Conservation (phyloP, 805 yeast species). For the Wickerhamiella alocasiicola region DNA sequence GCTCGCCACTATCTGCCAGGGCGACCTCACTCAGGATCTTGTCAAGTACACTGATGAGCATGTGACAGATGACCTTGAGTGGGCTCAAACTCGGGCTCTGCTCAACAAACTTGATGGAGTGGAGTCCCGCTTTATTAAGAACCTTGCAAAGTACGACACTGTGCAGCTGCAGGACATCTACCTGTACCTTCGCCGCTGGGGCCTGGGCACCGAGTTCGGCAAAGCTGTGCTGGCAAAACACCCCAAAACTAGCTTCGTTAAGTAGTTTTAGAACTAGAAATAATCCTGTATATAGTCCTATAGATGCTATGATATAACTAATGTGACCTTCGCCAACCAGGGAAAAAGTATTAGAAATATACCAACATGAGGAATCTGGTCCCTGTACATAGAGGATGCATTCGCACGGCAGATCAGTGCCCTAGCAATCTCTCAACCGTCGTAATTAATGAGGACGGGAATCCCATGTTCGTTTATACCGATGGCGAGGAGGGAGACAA, state of each 20-base stretch:
- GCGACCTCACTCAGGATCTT: conserved; percentile 19
- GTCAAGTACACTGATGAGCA: conserved; percentile 20
- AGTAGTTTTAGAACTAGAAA: not conserved
- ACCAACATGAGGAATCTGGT: conserved; percentile 15
- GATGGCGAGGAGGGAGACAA: conserved; percentile 3
- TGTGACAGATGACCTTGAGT: conserved; percentile 20
- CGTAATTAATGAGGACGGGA: conserved; percentile 10
- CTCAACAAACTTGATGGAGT: conserved; percentile 15
- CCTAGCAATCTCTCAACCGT: conserved; percentile 10
- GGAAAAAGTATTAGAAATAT: not conserved
- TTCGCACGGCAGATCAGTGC: conserved; percentile 10
- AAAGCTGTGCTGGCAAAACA: conserved; percentile 13
- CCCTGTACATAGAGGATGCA: conserved; percentile 12
- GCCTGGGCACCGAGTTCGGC: conserved; percentile 13
- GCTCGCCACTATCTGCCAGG: conserved; percentile 20
- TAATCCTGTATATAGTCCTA: not conserved
- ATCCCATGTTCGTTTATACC: conserved; percentile 9
- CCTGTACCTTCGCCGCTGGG: conserved; percentile 13
- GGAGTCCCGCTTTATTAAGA: conserved; percentile 13
- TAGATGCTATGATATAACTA: conserved; percentile 11
- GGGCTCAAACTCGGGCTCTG: conserved; percentile 21
- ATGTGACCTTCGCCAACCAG: conserved; percentile 11
- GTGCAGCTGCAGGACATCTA: conserved; percentile 11
- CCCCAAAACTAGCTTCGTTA: conserved; percentile 15
- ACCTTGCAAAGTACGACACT: not conserved